Evolutionary conservation across 805 yeast genomes (phyloP), one percentile per base, ranked within the genome.

Genomic region (Cyberlindnera maritima): DNA sequence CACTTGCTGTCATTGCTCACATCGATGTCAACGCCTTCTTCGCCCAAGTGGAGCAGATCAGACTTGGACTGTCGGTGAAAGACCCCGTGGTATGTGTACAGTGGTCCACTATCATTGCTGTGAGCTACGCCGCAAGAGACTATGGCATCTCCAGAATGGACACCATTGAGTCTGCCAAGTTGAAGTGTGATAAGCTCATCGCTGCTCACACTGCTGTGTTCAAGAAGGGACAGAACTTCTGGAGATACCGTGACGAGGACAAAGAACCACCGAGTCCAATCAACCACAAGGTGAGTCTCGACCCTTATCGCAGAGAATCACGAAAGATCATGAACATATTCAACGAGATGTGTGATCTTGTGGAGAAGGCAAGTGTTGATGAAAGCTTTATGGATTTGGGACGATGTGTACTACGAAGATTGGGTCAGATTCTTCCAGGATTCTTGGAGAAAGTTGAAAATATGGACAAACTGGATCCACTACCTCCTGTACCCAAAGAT

Each of bases 341-440:
- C 57, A 76, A 76, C 46, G 62, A 68, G 8, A 71, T 74, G 49
- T 87, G 92, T 60, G 84, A 80, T 47, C 56, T 75, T 14, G 88
- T 89, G 0, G 96, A 94, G 63, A 91, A 91, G 67, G 98, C 97
- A 0, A 89, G 97, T 66, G 94, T 91, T 17, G 99, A 94, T 66
- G 99, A 94, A 66, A 83, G 90, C 41, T 94, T 85, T 61, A 54
- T 94, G 55, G 97, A 94, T 66, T 64, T 94, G 35, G 96, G 97
- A 0, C 69, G 85, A 33, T 55, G 78, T 20, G 78, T 88, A 0
- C 74, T 77, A 55, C 48, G 62, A 1, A 67, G 61, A 42, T 63
- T 81, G 11, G 39, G 72, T 2, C 66, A 66, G 12, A 33, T 65
- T 2, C 76, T 77, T 42, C 92, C 95, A 0, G 59, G 67, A 8